A percentile compares a stretch with the other conserved stretches of the same genome.
These are phyloP conservation scores for Ophiostoma australiae DNA, from an alignment of 2,329 filamentous ascomycete genomes.

Conservation along the genomic window DNA sequence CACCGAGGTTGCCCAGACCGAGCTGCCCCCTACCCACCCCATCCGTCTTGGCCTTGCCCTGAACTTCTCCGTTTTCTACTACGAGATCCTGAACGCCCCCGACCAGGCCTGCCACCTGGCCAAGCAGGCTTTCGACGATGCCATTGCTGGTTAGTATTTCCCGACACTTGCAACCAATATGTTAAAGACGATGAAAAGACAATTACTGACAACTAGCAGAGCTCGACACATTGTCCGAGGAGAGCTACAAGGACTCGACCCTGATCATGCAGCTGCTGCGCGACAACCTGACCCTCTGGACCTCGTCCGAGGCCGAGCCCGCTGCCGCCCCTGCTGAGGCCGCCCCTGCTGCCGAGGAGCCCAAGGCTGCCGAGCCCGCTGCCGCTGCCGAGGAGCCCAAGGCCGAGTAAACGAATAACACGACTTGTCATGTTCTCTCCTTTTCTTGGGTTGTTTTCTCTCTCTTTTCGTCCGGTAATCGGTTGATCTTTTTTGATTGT, in stretches of 20 bases:
- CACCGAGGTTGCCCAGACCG: constrained; percentile 83
- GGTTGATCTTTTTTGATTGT: constrained; percentile 40
- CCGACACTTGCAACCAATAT: too few species aligned
- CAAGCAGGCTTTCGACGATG: constrained; percentile 94
- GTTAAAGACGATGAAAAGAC: too few species aligned
- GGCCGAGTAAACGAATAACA: constrained; percentile 50
- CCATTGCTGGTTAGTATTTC: constrained; percentile 58
- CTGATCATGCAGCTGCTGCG: constrained; percentile 98
- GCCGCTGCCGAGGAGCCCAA: constrained; percentile 61
- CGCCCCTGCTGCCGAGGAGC: constrained; percentile 54
- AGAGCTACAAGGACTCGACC: constrained; percentile 98
- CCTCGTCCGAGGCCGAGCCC: constrained; percentile 81
- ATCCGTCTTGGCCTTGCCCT: constrained; percentile 88
- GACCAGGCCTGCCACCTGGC: constrained; percentile 98
- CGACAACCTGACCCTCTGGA: constrained; percentile 98
- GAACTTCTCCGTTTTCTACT: constrained; percentile 47
- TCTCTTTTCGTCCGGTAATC: constrained; percentile 36
- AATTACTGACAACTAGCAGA: constrained; percentile 42
- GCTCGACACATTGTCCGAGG: constrained; percentile 94
- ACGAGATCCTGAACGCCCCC: constrained; percentile 97
- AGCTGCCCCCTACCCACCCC: constrained; percentile 85
- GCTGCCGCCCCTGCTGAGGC: constrained; percentile 46
- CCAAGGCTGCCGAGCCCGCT: constrained; percentile 50
- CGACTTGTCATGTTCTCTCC: constrained; percentile 23
- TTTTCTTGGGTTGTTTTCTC: constrained; percentile 34